Conservation (phyloP, 75 land plant genomes). For the Larix kaempferi region DNA sequence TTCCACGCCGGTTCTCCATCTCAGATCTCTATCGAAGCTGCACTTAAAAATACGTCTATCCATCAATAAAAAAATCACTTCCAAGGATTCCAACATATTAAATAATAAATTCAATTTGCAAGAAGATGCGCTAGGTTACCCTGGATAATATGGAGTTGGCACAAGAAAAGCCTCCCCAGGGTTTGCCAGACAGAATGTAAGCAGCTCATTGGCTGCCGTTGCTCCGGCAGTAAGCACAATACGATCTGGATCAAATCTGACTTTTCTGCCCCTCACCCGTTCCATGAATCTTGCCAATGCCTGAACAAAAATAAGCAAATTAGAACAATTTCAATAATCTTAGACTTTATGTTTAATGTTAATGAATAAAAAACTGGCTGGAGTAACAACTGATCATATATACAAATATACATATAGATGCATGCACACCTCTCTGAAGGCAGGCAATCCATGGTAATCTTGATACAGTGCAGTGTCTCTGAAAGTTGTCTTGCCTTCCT, state of each 20-base stretch:
- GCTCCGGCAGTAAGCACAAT: slow-evolving; percentile 75
- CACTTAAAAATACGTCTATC: background rate
- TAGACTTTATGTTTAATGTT: background rate
- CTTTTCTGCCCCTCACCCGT: slow-evolving; percentile 47
- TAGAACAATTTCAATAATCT: background rate
- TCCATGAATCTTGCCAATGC: slow-evolving; percentile 67
- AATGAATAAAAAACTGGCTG: background rate
- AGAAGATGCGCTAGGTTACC: slow-evolving; percentile 22
- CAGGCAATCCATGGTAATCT: slow-evolving; percentile 57
- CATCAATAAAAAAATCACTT: background rate
- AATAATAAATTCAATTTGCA: too few species aligned
- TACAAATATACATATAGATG: background rate
- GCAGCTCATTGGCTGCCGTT: slow-evolving; percentile 63
- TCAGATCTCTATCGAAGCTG: slow-evolving; percentile 61
- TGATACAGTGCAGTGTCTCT: slow-evolving; percentile 48
- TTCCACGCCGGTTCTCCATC: slow-evolving; percentile 41
- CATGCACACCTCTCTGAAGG: slow-evolving; percentile 41
- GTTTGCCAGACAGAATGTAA: slow-evolving; percentile 61
- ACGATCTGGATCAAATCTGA: slow-evolving; percentile 43
- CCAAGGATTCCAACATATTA: background rate
- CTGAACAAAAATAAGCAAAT: slow-evolving; percentile 21
- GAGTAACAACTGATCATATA: background rate
- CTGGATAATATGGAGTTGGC: slow-evolving; percentile 83
- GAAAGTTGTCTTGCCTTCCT: slow-evolving; percentile 15
- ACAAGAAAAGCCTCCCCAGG: slow-evolving; percentile 72